A percentile compares a stretch with the other conserved stretches of the same genome.
phyloP scores from a whole-genome alignment of 2,329 filamentous ascomycete genomes.

The Grosmannia huntii region DNA sequence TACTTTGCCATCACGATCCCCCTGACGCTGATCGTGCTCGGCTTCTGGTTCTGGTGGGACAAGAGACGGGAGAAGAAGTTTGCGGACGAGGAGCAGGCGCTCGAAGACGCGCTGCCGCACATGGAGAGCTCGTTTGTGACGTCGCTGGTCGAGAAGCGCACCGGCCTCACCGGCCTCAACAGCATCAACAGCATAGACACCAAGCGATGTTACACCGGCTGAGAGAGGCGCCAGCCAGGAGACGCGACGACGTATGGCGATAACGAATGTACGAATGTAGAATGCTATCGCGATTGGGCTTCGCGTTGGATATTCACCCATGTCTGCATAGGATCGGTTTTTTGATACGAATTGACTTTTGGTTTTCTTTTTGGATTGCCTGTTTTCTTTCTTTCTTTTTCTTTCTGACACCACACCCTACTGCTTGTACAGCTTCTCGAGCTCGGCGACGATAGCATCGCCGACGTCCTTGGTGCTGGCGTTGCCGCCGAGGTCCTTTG shows the following conservation, averaged over 20 bases:
- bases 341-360: neutral
- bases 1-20: constrained; percentile 51
- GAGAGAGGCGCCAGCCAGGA: neutral
- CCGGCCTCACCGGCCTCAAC: constrained; percentile 35
- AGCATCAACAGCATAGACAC: constrained; percentile 17
- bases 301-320: neutral
- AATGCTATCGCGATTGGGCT: neutral
- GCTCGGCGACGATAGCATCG: constrained; percentile 65
- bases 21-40: constrained; percentile 40
- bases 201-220: constrained; percentile 10
- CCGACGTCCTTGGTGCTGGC: constrained; percentile 61
- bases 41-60: constrained; percentile 42
- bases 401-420: constrained; percentile 7
- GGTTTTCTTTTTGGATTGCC: neutral
- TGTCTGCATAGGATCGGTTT: neutral
- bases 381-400: neutral
- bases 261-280: neutral
- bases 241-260: neutral
- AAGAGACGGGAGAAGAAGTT: constrained; percentile 34
- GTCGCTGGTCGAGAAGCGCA: constrained; percentile 39
- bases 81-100: constrained; percentile 33
- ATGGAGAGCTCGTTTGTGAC: constrained; percentile 47
- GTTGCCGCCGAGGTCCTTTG: constrained; percentile 73
- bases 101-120: constrained; percentile 40
- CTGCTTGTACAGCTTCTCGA: constrained; percentile 52